Percentiles rank a stretch among this genome's conserved stretches.
phyloP scores from a whole-genome alignment of 257 asterid species.

The Orobanche coerulescens region DNA sequence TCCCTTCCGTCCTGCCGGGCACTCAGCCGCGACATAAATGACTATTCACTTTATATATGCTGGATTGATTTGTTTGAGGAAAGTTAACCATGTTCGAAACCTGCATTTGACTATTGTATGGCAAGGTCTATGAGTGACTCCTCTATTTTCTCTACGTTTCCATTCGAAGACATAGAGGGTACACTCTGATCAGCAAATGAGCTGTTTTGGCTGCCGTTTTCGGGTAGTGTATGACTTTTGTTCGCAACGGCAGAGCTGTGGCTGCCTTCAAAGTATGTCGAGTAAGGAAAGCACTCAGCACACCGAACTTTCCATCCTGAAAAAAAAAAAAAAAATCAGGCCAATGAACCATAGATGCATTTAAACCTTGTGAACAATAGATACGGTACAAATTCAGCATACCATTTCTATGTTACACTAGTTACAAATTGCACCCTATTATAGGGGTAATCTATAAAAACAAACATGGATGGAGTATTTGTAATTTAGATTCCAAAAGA shows the following conservation, averaged over 20 bases:
- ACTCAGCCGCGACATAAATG: constrained; percentile 18
- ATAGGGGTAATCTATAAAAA: too few species aligned
- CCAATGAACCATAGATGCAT: not conserved
- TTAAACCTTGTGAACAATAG: not conserved
- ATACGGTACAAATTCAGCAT: too few species aligned
- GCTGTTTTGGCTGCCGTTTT: constrained; percentile 39
- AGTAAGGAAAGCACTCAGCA: constrained; percentile 64
- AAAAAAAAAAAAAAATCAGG: constrained; percentile 16
- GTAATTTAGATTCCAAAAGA: not conserved
- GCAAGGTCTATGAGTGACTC: constrained; percentile 44
- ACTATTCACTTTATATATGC: constrained; percentile 17
- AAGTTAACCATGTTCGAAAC: constrained; percentile 19
- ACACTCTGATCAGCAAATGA: constrained; percentile 23
- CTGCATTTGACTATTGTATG: constrained; percentile 33
- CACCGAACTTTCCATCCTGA: constrained; percentile 85
- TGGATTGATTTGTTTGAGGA: not conserved
- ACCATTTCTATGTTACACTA: not conserved
- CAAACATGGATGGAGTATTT: too few species aligned
- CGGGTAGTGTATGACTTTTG: constrained; percentile 34
- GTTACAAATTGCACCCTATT: not conserved
- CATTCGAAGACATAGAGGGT: constrained; percentile 31
- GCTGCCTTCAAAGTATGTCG: constrained; percentile 71
- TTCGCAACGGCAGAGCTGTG: constrained; percentile 51
- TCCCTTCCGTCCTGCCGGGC: not conserved
- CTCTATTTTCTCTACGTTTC: constrained; percentile 48